Conservation (phyloP, 2,329 filamentous ascomycete species). For the Verticillium nubilum region DNA sequence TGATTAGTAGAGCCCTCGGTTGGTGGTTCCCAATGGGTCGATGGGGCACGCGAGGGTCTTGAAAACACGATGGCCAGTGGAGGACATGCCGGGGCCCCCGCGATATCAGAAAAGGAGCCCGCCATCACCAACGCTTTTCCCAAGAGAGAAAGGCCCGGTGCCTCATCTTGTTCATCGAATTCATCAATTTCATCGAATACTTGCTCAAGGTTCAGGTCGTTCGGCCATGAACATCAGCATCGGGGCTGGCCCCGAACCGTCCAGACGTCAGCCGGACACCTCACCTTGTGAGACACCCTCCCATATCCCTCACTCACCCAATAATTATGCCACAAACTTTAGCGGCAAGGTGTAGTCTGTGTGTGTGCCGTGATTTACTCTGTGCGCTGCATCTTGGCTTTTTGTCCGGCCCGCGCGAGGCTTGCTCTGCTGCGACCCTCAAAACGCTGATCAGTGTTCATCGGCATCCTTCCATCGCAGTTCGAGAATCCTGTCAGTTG, state of each 20-base stretch:
- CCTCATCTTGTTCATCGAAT: neutral
- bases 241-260: neutral
- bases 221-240: neutral
- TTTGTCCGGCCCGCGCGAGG: neutral
- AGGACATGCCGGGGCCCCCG: neutral
- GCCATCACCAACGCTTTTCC: neutral
- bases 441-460: neutral
- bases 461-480: neutral
- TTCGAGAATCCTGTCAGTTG: neutral
- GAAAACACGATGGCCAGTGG: neutral
- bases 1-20: neutral
- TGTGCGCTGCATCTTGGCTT: neutral
- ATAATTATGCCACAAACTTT: no score
- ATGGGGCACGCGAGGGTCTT: neutral
- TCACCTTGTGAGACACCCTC: neutral
- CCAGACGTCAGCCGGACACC: neutral
- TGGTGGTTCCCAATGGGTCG: neutral
- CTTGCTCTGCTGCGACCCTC: neutral
- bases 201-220: neutral
- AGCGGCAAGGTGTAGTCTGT: no score
- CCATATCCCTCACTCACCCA: no score
- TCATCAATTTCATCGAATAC: neutral
- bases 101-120: neutral
- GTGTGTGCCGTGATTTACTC: neutral
- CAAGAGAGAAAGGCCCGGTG: neutral